Conservation (phyloP, 2,329 filamentous ascomycete species). For the Torrubiellomyces zombiae region DNA sequence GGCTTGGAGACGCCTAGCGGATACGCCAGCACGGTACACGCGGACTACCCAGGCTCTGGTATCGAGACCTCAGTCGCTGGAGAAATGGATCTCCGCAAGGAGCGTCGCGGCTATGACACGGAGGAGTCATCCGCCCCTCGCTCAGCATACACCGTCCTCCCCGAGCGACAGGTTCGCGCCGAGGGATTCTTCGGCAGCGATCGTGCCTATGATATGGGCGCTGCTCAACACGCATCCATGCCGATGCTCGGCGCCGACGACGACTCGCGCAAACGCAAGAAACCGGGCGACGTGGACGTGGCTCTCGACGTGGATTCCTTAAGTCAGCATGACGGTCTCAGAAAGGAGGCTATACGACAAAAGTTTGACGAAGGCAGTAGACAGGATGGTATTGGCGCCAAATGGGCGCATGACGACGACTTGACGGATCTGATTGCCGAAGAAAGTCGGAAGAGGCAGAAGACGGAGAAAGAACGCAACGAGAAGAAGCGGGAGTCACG, state of each 20-base stretch:
- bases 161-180: slow-evolving; percentile 69
- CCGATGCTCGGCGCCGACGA: slow-evolving; percentile 71
- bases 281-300: slow-evolving; percentile 88
- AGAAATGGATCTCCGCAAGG: slow-evolving; percentile 82
- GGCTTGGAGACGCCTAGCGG: slow-evolving; percentile 71
- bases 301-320: slow-evolving; percentile 77
- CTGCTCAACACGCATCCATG: slow-evolving; percentile 30
- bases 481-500: slow-evolving; percentile 44
- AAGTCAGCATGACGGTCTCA: slow-evolving; percentile 56
- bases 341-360: slow-evolving; percentile 66
- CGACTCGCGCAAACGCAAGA: slow-evolving; percentile 71
- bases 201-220: slow-evolving; percentile 73
- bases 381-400: slow-evolving; percentile 48
- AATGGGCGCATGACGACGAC: slow-evolving; percentile 70
- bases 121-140: slow-evolving; percentile 62
- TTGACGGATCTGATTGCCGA: slow-evolving; percentile 90
- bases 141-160: slow-evolving; percentile 76
- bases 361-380: slow-evolving; percentile 60
- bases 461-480: slow-evolving; percentile 67
- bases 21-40: slow-evolving; percentile 62
- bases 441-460: slow-evolving; percentile 79
- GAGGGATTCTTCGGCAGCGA: slow-evolving; percentile 96
- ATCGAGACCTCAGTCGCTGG: slow-evolving; percentile 59
- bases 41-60: slow-evolving; percentile 53
- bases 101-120: slow-evolving; percentile 67